Conservation (phyloP, 495 filamentous ascomycete species). For the Penicillium turbatum region DNA sequence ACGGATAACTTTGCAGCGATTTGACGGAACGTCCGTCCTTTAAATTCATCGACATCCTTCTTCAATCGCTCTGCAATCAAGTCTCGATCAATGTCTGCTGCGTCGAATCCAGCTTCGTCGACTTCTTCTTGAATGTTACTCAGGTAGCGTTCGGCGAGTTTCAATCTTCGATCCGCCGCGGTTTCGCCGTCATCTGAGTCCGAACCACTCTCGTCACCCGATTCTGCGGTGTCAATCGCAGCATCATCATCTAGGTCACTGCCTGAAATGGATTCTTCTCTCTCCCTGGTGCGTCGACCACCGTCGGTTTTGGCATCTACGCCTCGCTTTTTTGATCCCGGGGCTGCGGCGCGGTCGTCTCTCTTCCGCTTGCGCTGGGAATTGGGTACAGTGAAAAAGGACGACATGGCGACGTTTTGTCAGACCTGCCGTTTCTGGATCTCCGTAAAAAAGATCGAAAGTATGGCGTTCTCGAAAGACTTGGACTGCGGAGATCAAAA, state of each 20-base stretch:
- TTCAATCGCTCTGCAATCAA: constrained; percentile 84
- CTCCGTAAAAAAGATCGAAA: constrained; percentile 3
- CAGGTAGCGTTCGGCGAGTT: constrained; percentile 88
- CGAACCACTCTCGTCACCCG: constrained; percentile 46
- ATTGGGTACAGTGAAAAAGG: constrained; percentile 77
- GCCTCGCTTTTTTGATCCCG: constrained; percentile 55
- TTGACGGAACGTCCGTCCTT: constrained; percentile 79
- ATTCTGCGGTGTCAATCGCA: constrained; percentile 37
- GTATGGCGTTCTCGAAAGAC: constrained; percentile 9
- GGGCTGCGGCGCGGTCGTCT: constrained; percentile 45
- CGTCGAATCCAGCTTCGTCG: constrained; percentile 80
- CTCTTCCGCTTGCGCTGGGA: constrained; percentile 79
- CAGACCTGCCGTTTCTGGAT: constrained; percentile 3
- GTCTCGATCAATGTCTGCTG: constrained; percentile 85
- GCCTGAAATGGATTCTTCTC: constrained; percentile 74
- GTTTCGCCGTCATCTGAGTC: constrained; percentile 70
- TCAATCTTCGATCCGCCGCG: constrained; percentile 76
- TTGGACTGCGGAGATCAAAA: constrained; percentile 18
- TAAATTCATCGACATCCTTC: constrained; percentile 89
- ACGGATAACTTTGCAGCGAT: constrained; percentile 69
- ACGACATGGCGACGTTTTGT: constrained; percentile 56
- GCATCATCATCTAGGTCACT: constrained; percentile 71
- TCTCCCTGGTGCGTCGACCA: constrained; percentile 26
- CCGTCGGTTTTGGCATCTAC: constrained; percentile 35
- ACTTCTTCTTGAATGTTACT: constrained; percentile 85